Conservation (phyloP, 306 rosid genomes). For the Albizia julibrissin region DNA sequence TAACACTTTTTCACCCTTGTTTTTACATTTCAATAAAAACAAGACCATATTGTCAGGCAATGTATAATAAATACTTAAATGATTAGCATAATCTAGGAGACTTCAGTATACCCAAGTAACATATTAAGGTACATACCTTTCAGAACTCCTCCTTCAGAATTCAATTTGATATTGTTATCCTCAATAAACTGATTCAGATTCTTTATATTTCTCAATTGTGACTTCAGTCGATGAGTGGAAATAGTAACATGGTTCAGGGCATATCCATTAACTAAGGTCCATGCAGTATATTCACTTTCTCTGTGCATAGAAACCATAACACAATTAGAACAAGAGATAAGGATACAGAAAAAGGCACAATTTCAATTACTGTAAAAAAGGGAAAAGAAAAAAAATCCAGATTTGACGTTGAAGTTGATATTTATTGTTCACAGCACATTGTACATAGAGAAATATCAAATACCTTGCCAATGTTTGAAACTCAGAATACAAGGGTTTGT, state of each 20-base stretch:
- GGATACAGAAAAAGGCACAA: not conserved
- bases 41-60: no score
- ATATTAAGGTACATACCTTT: constrained; percentile 62
- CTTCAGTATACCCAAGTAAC: constrained; percentile 12
- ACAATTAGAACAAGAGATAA: constrained; percentile 9
- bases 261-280: constrained; percentile 93
- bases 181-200: constrained; percentile 77
- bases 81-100: constrained; percentile 2
- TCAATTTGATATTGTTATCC: constrained; percentile 73
- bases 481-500: constrained; percentile 72
- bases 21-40: no score
- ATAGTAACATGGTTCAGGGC: constrained; percentile 92
- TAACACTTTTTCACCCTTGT: not conserved
- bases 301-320: constrained; percentile 41
- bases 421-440: not conserved
- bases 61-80: not conserved
- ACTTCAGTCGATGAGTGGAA: constrained; percentile 78
- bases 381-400: not conserved
- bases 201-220: constrained; percentile 65
- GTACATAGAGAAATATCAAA: not conserved
- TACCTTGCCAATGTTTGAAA: constrained; percentile 85
- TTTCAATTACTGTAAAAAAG: not conserved
- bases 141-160: constrained; percentile 88
- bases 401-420: constrained; percentile 12
- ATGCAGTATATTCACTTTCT: constrained; percentile 98